Conservation (phyloP, 345 rosid species). For the Rhizophora apiculata region DNA sequence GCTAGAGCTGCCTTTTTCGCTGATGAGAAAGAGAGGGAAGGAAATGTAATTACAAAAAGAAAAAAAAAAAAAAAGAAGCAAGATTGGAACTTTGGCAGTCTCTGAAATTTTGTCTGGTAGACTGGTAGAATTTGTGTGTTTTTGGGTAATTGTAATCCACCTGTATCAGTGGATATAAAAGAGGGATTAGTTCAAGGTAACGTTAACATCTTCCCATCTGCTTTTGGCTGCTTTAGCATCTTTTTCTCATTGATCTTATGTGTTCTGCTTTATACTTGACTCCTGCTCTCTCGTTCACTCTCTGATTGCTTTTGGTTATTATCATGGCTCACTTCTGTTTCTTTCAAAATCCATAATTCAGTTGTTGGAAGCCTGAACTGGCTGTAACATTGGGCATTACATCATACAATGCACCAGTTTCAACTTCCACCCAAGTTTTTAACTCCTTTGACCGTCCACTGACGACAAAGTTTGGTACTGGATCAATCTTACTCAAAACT, state of each 20-base stretch:
- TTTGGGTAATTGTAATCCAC: slow-evolving; percentile 20
- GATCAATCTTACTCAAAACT: neutral
- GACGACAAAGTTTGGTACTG: neutral
- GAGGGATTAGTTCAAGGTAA: slow-evolving; percentile 1
- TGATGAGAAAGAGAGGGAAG: slow-evolving; percentile 3
- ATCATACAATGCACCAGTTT: neutral
- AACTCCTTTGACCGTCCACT: neutral
- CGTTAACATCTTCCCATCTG: neutral
- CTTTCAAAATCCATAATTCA: neutral
- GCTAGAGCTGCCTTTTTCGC: slow-evolving; percentile 31
- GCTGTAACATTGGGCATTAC: neutral
- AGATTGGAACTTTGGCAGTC: slow-evolving; percentile 9
- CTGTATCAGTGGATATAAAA: slow-evolving; percentile 16
- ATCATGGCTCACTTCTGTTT: neutral
- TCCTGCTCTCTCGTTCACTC: neutral
- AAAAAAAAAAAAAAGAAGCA: neutral
- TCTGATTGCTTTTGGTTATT: neutral
- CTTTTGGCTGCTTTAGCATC: slow-evolving; percentile 13
- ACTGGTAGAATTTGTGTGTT: slow-evolving; percentile 20
- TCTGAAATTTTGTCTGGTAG: slow-evolving; percentile 38
- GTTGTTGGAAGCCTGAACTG: neutral
- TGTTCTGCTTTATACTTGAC: neutral
- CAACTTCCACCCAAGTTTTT: neutral
- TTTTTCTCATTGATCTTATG: neutral
- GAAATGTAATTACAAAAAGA: neutral